Base-by-base conservation (phyloP, 768 basidiomycete genomes). In the Brasilioporus rufonigricans region DNA sequence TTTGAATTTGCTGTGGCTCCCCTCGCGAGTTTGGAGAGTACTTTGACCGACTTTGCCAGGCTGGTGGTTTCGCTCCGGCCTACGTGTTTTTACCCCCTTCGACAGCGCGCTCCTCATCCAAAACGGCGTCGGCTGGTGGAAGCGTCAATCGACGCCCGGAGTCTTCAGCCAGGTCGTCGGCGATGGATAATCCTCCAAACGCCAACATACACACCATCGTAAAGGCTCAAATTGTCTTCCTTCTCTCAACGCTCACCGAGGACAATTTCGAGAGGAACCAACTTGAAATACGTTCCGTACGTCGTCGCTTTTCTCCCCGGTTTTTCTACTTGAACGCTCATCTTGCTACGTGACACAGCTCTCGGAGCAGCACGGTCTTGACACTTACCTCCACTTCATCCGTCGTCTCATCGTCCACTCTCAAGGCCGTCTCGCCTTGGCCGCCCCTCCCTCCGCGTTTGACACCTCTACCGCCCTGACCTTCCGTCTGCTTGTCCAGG, bases 321-420 rank as follows among this genome's bases (percentile, higher is more conserved):
- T 48, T 53, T 57, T 53, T 40, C 18, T 32, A 29, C 9, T 40
- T 45, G 7, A 32, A 47, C 54, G 45, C 61, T 62, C 58, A 56
- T 45, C 40, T 52, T 58, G 32, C 57, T 50, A 56, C 48, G 55
- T 46, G 66, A 46, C 63, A 45, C 73, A 98, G 96, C 84, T 98
- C 65, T 91, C 93, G 60, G 94, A 98, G 70, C 91, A 94, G 68
- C 93, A 98, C 81, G 94, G 95, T 55, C 81, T 93, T 65, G 95
- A 97, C 74, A 97, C 94, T 54, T 97, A 98, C 75, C 83, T 93
- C 59, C 95, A 99, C 74, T 97, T 97, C 77, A 91, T 99, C 62
- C 91, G 95, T 58, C 89, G 96, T 59, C 88, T 97, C 73, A 91
- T 98, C 68, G 84, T 89, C 50, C 90, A 93, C 62, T 91, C 92